These are phyloP conservation scores for Coemansia sp. DNA, from an alignment of 192 early-diverging fungal genomes.

Conservation along the genomic window DNA sequence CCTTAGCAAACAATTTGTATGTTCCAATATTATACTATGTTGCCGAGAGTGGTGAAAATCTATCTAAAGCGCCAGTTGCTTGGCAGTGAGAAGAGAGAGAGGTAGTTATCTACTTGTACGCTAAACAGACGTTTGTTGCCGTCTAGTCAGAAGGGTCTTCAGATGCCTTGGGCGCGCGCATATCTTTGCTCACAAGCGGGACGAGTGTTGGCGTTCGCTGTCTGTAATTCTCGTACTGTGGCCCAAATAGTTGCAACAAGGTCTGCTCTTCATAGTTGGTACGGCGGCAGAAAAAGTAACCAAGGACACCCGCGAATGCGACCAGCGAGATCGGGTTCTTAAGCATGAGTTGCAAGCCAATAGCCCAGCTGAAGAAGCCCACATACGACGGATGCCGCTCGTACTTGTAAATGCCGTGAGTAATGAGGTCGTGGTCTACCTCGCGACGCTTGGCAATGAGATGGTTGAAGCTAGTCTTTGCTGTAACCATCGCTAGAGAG, in stretches of 20 bases:
- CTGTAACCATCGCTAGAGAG: slow-evolving; percentile 87
- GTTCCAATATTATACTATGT: too few species aligned
- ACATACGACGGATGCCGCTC: slow-evolving; percentile 95
- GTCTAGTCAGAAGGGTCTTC: not conserved
- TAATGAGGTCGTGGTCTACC: slow-evolving; percentile 75
- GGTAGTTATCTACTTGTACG: too few species aligned
- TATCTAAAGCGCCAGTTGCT: too few species aligned
- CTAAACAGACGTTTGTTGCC: not conserved
- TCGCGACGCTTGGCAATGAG: slow-evolving; percentile 69
- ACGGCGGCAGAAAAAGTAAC: slow-evolving; percentile 74
- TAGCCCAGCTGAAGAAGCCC: slow-evolving; percentile 91
- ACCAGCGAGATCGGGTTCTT: slow-evolving; percentile 76
- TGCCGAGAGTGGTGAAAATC: too few species aligned
- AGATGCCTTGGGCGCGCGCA: not conserved
- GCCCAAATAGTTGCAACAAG: slow-evolving; percentile 79
- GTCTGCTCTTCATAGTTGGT: slow-evolving; percentile 77
- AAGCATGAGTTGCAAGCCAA: slow-evolving; percentile 74
- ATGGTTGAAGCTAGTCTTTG: slow-evolving; percentile 85
- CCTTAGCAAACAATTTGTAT: too few species aligned
- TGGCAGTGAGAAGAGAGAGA: too few species aligned
- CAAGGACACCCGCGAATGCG: slow-evolving; percentile 63
- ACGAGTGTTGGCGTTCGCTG: slow-evolving; percentile 64
- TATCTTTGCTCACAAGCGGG: slow-evolving; percentile 48
- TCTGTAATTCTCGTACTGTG: slow-evolving; percentile 70
- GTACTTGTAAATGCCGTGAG: slow-evolving; percentile 83